phyloP scores from a whole-genome alignment of 202 grass and related monocot species.

The Panicum virgatum region DNA sequence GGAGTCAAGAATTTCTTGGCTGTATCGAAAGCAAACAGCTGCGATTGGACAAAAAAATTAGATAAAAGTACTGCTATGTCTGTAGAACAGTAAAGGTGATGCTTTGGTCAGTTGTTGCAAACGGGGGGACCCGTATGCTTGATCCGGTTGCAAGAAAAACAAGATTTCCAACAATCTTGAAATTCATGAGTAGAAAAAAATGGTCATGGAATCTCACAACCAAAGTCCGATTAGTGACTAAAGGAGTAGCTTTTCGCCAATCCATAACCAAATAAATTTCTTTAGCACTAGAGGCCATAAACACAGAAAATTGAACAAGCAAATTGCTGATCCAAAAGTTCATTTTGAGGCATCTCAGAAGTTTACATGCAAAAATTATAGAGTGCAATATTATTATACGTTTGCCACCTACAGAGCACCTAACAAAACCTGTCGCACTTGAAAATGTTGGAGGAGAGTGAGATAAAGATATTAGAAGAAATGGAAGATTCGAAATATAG shows the following conservation, averaged over 20 bases:
- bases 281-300: background rate
- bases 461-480: conserved; percentile 3
- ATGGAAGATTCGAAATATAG: background rate
- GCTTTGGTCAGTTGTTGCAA: conserved; percentile 2
- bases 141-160: background rate
- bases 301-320: background rate
- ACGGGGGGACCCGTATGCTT: background rate
- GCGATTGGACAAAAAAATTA: conserved; percentile 36
- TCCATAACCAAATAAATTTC: background rate
- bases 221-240: background rate
- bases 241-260: background rate
- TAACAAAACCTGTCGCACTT: background rate
- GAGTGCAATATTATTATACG: background rate
- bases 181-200: conserved; percentile 6
- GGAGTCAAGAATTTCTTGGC: conserved; percentile 79
- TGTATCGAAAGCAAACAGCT: conserved; percentile 96
- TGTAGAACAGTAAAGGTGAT: background rate
- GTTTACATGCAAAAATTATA: too few relatives aligned
- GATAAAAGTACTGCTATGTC: background rate
- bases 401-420: background rate
- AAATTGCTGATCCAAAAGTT: conserved; percentile 3
- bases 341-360: conserved; percentile 2
- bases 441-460: background rate
- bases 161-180: background rate
- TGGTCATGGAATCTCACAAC: background rate